These are phyloP conservation scores for Colletotrichum endophyticum DNA, from an alignment of 2,329 filamentous ascomycete genomes.

Conservation along the genomic window DNA sequence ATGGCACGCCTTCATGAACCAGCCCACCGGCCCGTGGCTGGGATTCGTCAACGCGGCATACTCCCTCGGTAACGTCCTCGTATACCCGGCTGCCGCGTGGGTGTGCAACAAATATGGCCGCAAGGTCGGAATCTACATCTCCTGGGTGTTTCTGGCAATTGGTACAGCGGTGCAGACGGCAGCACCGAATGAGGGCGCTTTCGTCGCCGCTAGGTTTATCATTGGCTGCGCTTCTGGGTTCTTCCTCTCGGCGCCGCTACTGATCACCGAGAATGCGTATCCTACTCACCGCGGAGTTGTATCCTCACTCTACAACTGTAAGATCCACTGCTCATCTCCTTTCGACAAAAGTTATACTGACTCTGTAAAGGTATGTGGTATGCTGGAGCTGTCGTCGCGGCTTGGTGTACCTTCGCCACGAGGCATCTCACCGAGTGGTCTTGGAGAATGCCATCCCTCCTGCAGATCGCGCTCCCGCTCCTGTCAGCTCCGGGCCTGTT, in stretches of 20 bases:
- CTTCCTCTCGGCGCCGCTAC: conserved; percentile 30
- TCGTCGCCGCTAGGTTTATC: conserved; percentile 35
- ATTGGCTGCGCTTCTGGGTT: conserved; percentile 35
- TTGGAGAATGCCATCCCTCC: conserved; percentile 27
- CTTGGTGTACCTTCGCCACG: conserved; percentile 28
- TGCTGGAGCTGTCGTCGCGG: conserved; percentile 37
- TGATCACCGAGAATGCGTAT: conserved; percentile 38
- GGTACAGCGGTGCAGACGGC: conserved; percentile 28
- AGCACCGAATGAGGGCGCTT: conserved; percentile 26
- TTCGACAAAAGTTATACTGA: fast-evolving
- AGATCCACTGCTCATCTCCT: not conserved
- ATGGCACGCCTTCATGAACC: conserved; percentile 45
- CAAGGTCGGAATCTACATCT: conserved; percentile 8
- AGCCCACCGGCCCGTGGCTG: conserved; percentile 38
- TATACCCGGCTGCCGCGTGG: conserved; percentile 38
- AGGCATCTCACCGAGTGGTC: not conserved
- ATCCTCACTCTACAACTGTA: not conserved
- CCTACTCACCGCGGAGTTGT: conserved; percentile 28
- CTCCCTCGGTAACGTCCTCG: conserved; percentile 39
- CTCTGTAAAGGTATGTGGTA: conserved; percentile 37
- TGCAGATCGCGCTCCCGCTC: conserved; percentile 39
- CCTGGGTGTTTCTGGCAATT: not conserved
- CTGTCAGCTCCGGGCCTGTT: not conserved
- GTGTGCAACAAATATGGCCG: conserved; percentile 20
- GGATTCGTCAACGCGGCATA: conserved; percentile 44